phyloP scores from a whole-genome alignment of 495 filamentous ascomycete genomes.

The Aspergillus bridgeri region DNA sequence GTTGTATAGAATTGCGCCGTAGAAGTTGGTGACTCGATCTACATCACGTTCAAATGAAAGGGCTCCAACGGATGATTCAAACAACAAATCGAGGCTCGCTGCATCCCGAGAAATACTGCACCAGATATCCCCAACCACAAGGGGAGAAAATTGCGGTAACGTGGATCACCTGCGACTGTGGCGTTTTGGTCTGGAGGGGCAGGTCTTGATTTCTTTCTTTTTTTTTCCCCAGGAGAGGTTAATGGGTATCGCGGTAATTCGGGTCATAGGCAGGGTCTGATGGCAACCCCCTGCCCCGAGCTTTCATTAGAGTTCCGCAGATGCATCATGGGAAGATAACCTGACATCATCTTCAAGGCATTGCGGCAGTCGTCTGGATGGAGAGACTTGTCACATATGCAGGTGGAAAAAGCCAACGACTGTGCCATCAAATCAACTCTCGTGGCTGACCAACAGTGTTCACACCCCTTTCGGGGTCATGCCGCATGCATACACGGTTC shows the following conservation, averaged over 20 bases:
- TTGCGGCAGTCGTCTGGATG: slow-evolving; percentile 5
- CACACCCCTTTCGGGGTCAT: slow-evolving; percentile 17
- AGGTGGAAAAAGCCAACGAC: slow-evolving; percentile 21
- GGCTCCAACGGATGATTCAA: slow-evolving; percentile 17
- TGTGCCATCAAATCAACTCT: slow-evolving; percentile 25
- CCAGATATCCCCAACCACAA: slow-evolving; percentile 23
- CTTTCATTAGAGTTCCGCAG: slow-evolving; percentile 28
- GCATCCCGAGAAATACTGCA: slow-evolving; percentile 11
- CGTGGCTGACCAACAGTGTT: slow-evolving; percentile 27
- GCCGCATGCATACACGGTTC: slow-evolving; percentile 23
- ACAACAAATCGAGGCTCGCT: slow-evolving; percentile 9
- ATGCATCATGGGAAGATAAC: slow-evolving; percentile 21
- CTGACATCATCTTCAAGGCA: slow-evolving; percentile 35
- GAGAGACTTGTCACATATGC: slow-evolving; percentile 20
- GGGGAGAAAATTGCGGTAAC: slow-evolving; percentile 27
- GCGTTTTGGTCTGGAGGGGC: slow-evolving; percentile 13
- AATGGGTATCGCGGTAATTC: background rate
- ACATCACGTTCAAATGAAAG: slow-evolving; percentile 18
- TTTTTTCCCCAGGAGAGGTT: slow-evolving; percentile 6
- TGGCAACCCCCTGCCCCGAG: slow-evolving; percentile 17
- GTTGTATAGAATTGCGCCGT: slow-evolving; percentile 8
- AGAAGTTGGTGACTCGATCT: slow-evolving; percentile 25
- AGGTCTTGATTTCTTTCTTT: slow-evolving; percentile 14
- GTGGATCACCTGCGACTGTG: slow-evolving; percentile 29
- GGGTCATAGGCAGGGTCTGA: slow-evolving; percentile 21